These are phyloP conservation scores for Fraxinus excelsior DNA, from an alignment of 257 asterid species.

Conservation along the genomic window DNA sequence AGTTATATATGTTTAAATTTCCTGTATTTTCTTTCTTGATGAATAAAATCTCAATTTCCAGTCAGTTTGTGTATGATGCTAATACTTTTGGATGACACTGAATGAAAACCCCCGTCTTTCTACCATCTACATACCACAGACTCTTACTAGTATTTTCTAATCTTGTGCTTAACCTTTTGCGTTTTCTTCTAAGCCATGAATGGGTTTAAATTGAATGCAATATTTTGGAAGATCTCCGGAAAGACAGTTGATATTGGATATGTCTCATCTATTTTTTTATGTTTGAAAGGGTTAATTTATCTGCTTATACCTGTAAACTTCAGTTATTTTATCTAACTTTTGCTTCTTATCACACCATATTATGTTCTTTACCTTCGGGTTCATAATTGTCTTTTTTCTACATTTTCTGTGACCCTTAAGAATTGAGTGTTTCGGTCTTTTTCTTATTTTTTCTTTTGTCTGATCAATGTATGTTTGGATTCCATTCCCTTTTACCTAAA, in stretches of 20 bases:
- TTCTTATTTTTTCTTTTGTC: not conserved
- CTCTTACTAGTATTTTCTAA: not conserved
- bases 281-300: not conserved
- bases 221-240: not conserved
- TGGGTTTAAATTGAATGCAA: not conserved
- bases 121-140: not conserved
- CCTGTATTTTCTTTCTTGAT: not conserved
- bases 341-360: not conserved
- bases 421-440: not conserved
- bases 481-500: too few species aligned
- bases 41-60: not conserved
- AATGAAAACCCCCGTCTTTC: not conserved
- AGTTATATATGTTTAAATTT: not conserved
- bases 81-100: not conserved
- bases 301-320: not conserved
- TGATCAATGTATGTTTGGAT: too few species aligned
- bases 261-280: not conserved
- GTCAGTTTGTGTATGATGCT: not conserved
- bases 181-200: not conserved
- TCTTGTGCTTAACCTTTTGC: not conserved
- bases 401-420: not conserved
- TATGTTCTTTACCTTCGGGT: too few species aligned
- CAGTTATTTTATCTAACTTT: slow-evolving; percentile 3
- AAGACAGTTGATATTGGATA: not conserved
- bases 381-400: not conserved